Base-by-base conservation (phyloP, 2,329 filamentous ascomycete species). In the Didymella lethalis region DNA sequence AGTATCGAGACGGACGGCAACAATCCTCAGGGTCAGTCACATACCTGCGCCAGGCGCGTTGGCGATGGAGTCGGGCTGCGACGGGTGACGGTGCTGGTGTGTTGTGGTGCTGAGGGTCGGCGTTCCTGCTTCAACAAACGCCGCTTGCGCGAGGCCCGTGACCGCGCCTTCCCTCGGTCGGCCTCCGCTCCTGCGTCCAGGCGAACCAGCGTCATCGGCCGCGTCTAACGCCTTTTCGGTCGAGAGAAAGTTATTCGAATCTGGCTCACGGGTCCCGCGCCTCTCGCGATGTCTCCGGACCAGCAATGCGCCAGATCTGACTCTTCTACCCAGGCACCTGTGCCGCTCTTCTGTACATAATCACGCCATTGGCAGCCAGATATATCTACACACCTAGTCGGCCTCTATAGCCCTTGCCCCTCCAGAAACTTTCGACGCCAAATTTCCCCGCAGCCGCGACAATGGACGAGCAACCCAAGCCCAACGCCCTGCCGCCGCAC, bases 401-500 rank as follows among this genome's bases (percentile, higher is more conserved):
- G 41, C 50, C 25, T 34, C 46, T 23, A 26, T 54, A 23, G 16
- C 34, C 46, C 38, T 38, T 26, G 12, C 45, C 41, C 57, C 38
- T 46, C 49, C 44, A 57, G 29, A 47, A 26, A 7, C 44, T 40
- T 56, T 56, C 43, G 10, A 31, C 45, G 36, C 48, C n/a, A 48
- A 57, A 50, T 40, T 48, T 28, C 54, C 57, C 61, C 64, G 59
- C 65, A 59, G 57, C 63, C 60, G 57, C 64, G 61, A 34, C 47
- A 48, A 60, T 56, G 52, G 57, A 51, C 54, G 63, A 66, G 40
- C 77, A 77, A 38, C 73, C 73, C 61, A 80, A 81, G 74, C 83
- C 80, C 53, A 81, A 83, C 41, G 83, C 84, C 11, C 77, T 87
- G 29, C 85, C 86, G 28, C 80, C 84, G 48, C 82, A 87, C 73